Conservation (phyloP, 2,329 filamentous ascomycete species). For the Fusarium oxysporum region DNA sequence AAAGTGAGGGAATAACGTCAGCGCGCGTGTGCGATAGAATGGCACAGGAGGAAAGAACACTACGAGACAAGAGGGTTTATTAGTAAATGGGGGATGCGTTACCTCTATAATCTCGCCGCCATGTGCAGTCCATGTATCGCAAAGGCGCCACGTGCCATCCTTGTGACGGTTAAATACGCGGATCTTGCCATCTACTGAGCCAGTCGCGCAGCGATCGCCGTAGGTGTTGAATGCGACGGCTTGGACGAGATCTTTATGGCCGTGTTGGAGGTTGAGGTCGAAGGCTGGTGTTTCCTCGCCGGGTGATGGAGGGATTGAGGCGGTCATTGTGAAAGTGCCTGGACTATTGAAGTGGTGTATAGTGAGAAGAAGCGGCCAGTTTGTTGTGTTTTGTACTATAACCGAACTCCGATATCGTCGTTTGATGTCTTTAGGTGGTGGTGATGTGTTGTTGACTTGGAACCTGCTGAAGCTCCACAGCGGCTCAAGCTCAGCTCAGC, state of each 20-base stretch:
- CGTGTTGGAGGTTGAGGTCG: constrained; percentile 75
- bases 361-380: background rate
- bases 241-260: constrained; percentile 83
- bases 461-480: constrained; percentile 36
- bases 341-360: background rate
- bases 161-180: constrained; percentile 90
- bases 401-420: constrained; percentile 17
- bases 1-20: constrained; percentile 15
- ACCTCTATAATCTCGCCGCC: constrained; percentile 91
- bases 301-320: constrained; percentile 51
- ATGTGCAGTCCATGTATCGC: constrained; percentile 91
- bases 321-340: constrained; percentile 41
- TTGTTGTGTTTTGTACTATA: background rate
- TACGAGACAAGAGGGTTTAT: constrained; percentile 21
- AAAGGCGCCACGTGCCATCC: constrained; percentile 80
- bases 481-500: constrained; percentile 41
- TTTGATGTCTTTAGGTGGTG: constrained; percentile 19
- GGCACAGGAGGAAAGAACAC: constrained; percentile 18
- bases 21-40: constrained; percentile 28
- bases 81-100: constrained; percentile 48
- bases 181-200: constrained; percentile 91
- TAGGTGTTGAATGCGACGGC: constrained; percentile 92
- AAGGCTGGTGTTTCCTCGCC: constrained; percentile 62
- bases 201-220: constrained; percentile 90
- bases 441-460: constrained; percentile 38